phyloP scores from a whole-genome alignment of 2,329 filamentous ascomycete genomes.

The Onygenales sp. region DNA sequence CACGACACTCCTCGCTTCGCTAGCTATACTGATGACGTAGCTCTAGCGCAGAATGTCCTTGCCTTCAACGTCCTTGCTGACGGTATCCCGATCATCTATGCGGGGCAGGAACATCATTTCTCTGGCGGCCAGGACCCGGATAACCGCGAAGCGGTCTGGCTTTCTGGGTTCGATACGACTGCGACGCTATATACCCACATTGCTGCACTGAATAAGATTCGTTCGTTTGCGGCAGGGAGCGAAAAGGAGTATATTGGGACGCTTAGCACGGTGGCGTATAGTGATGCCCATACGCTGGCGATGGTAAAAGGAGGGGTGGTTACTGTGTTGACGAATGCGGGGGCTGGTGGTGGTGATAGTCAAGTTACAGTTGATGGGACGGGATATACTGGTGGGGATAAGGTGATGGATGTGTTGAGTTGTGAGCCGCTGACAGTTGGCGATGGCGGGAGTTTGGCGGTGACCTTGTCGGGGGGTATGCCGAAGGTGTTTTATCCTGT shows the following conservation, averaged over 20 bases:
- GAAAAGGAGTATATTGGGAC: conserved; percentile 33
- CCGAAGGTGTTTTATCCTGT: conserved; percentile 17
- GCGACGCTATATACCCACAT: conserved; percentile 43
- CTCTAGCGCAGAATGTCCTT: conserved; percentile 51
- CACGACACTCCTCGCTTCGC: conserved; percentile 50
- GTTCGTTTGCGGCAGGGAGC: conserved; percentile 32
- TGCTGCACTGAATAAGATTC: conserved; percentile 40
- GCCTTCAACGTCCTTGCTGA: conserved; percentile 52
- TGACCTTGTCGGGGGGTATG: conserved; percentile 13
- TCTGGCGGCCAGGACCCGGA: conserved; percentile 39
- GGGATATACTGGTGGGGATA: conserved; percentile 13
- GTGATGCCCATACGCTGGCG: conserved; percentile 34
- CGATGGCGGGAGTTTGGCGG: conserved; percentile 11
- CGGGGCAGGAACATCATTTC: conserved; percentile 56
- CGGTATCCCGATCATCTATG: conserved; percentile 56
- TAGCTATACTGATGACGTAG: conserved; percentile 41
- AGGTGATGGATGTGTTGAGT: conserved; percentile 27
- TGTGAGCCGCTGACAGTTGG: conserved; percentile 19
- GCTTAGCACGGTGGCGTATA: conserved; percentile 35
- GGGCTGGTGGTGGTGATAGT: conserved; percentile 29
- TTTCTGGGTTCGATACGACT: conserved; percentile 39
- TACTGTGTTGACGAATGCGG: conserved; percentile 36
- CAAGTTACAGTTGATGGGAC: conserved; percentile 41
- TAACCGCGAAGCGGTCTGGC: conserved; percentile 51
- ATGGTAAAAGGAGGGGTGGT: conserved; percentile 36